Evolutionary conservation across 176 grass and related monocot genomes (phyloP), one percentile per base, ranked within the genome.

Genomic region (Eremochloa ophiuroides): DNA sequence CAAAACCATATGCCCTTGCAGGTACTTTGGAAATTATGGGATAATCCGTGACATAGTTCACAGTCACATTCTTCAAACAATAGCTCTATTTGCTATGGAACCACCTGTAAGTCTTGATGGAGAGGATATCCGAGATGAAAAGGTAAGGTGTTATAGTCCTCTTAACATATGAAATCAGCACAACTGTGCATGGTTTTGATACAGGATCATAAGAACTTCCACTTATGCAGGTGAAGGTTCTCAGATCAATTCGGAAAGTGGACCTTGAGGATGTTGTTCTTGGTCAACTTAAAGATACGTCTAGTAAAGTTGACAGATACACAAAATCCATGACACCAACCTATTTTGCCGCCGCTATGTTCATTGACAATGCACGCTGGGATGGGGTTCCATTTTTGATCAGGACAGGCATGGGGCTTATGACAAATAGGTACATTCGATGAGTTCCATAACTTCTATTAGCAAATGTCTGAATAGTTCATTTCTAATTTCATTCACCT

Each of bases 331-430:
- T 92, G 81, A 87, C 88, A 42, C 92, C 92, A 42, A 94, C 95
- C 64, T 97, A 94, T 85, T 92, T 97, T 75, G 92, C 95, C 71
- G 92, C 92, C 74, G 92, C 88, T 42, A 73, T 97, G 73, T 94
- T 91, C 86, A 97, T 97, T 76, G 95, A 97, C 67, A 97, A 97
- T 89, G 90, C 92, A 72, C 91, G 95, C 44, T 97, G 95, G 95
- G 95, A 94, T 78, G 95, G 95, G 22, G 92, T 97, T 8, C 95
- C 92, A 71, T 97, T 97, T 86, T 91, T 97, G 34, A 87, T 97
- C 78, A 94, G 92, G 89, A 94, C 95, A 33, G 95, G 95, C 56
- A 92, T 92, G 65, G 95, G 95, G 51, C 92, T 97, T 60, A 94
- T 93, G 71, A 81, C 87, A 78, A 91, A 97, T 83, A 90, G 95